These are phyloP conservation scores for Geotrichum klebahnii DNA, from an alignment of 1,139 yeast genomes.

Conservation along the genomic window DNA sequence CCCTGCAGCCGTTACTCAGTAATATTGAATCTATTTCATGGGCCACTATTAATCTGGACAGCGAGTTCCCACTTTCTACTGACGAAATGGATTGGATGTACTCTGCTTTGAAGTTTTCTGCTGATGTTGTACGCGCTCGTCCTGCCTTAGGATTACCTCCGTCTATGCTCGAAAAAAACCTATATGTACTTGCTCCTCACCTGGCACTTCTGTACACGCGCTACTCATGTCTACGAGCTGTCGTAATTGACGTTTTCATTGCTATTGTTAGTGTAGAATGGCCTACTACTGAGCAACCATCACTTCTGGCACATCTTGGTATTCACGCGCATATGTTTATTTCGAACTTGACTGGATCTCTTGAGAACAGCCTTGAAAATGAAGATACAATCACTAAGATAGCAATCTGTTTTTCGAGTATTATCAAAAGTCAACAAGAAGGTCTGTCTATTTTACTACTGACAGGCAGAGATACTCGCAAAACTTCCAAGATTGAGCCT, in stretches of 20 bases:
- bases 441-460: slow-evolving; percentile 76
- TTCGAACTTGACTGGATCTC: slow-evolving; percentile 55
- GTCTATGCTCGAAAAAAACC: slow-evolving; percentile 59
- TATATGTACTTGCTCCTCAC: slow-evolving; percentile 55
- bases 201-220: slow-evolving; percentile 59
- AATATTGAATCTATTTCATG: slow-evolving; percentile 50
- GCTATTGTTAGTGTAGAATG: slow-evolving; percentile 60
- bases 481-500: slow-evolving; percentile 31
- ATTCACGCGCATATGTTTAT: slow-evolving; percentile 58
- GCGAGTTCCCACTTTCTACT: slow-evolving; percentile 40
- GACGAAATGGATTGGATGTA: slow-evolving; percentile 37
- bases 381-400: slow-evolving; percentile 54
- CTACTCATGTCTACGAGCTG: slow-evolving; percentile 47
- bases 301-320: slow-evolving; percentile 77
- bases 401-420: slow-evolving; percentile 57
- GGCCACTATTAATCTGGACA: slow-evolving; percentile 42
- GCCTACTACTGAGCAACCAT: slow-evolving; percentile 57
- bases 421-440: slow-evolving; percentile 75
- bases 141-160: slow-evolving; percentile 43
- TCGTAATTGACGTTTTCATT: slow-evolving; percentile 56
- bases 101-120: slow-evolving; percentile 43
- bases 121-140: slow-evolving; percentile 53
- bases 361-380: slow-evolving; percentile 57
- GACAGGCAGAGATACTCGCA: slow-evolving; percentile 60
- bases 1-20: slow-evolving; percentile 54